phyloP scores from a whole-genome alignment of 306 rosid genomes.

The Corylus avellana region DNA sequence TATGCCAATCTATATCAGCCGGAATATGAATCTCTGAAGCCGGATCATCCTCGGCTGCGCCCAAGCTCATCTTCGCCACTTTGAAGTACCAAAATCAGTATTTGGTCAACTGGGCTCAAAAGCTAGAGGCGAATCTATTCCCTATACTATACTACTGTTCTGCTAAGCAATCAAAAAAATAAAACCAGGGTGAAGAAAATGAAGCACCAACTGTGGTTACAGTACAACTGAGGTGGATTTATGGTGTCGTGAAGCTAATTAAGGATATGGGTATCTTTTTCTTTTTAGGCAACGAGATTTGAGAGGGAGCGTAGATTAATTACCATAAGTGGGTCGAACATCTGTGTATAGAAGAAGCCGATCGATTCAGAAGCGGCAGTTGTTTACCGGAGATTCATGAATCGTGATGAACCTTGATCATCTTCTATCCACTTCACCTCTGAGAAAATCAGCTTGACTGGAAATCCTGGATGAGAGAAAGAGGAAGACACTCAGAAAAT shows the following conservation, averaged over 20 bases:
- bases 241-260: neutral
- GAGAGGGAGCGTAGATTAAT: constrained; percentile 51
- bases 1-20: constrained; percentile 91
- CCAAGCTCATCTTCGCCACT: constrained; percentile 84
- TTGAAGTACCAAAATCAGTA: constrained; percentile 24
- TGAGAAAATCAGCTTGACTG: constrained; percentile 8
- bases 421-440: constrained; percentile 21
- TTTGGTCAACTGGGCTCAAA: too few species aligned
- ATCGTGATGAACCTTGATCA: constrained; percentile 17
- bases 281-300: constrained; percentile 39
- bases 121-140: too few species aligned
- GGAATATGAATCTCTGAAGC: constrained; percentile 78
- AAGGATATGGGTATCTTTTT: constrained; percentile 13
- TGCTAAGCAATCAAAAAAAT: too few species aligned
- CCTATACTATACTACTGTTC: too few species aligned
- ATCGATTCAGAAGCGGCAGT: constrained; percentile 25
- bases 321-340: constrained; percentile 43
- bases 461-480: constrained; percentile 6
- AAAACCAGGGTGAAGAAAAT: neutral
- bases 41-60: constrained; percentile 71
- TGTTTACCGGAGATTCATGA: constrained; percentile 38
- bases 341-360: constrained; percentile 29
- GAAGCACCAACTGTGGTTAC: neutral
- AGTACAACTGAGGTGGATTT: neutral
- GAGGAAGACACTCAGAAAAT: constrained; percentile 23